phyloP scores from a whole-genome alignment of 495 filamentous ascomycete species.

The Viridothelium virens region DNA sequence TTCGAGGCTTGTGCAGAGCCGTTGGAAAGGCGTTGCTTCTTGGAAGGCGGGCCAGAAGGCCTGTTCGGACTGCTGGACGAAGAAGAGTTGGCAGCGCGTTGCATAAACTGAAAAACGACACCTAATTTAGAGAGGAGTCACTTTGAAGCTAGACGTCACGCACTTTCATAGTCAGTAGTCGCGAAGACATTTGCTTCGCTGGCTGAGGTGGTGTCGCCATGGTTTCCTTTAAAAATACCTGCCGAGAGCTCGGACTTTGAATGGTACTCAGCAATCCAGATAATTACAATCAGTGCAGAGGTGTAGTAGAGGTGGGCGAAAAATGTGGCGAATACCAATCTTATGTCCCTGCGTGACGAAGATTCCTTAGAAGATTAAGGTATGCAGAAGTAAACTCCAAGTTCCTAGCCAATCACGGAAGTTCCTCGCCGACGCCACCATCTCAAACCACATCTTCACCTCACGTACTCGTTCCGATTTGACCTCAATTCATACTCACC shows the following conservation, averaged over 20 bases:
- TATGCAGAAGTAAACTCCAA: not conserved
- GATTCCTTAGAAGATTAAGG: not conserved
- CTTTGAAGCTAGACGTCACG: not conserved
- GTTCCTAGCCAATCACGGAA: conserved; percentile 10
- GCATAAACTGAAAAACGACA: conserved; percentile 66
- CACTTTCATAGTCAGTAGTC: conserved; percentile 87
- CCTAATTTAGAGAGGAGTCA: conserved; percentile 1
- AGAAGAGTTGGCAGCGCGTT: conserved; percentile 62
- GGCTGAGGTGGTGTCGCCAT: conserved; percentile 38
- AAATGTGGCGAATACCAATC: not conserved
- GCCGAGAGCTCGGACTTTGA: too few species aligned
- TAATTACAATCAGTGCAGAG: too few species aligned
- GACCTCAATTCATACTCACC: not conserved
- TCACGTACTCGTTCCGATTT: not conserved
- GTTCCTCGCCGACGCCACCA: conserved; percentile 4
- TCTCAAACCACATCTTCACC: not conserved
- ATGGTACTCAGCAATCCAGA: too few species aligned
- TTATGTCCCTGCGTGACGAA: not conserved
- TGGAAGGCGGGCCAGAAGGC: conserved; percentile 40
- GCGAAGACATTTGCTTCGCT: conserved; percentile 75
- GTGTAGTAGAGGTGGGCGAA: not conserved
- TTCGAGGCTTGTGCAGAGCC: conserved; percentile 21
- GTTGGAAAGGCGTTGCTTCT: conserved; percentile 41
- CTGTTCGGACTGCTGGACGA: conserved; percentile 23
- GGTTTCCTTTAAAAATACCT: not conserved